Base-by-base conservation (phyloP, 2,329 filamentous ascomycete genomes). In the Aspergillus carbonarius region DNA sequence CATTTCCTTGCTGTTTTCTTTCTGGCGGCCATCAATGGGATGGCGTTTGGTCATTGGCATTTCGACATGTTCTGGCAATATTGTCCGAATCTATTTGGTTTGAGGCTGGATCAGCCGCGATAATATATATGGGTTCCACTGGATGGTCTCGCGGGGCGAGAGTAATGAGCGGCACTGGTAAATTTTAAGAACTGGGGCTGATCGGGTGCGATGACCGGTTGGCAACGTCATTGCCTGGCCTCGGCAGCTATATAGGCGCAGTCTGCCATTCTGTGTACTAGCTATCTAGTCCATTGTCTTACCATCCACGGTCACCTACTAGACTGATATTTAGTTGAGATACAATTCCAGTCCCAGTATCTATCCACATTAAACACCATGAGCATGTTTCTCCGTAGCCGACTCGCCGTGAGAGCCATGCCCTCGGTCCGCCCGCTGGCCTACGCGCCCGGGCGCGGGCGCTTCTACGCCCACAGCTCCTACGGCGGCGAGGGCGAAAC, bases 391-490 rank as follows among this genome's bases (percentile, higher is more conserved):
- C 34, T 55, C 30, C 53, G 53, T 46, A 37, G 10, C 48, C 39
- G 51, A 30, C 25, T 44, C 18, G 15, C 53, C 9, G 44, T 55
- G 18, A 27, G 50, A 35, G 49, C 27, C 35, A 52, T 39, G 30
- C 55, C 54, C 51, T 48, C 42, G 34, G 40, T 20, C 57, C 18
- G 18, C 39, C 51, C n/a, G 30, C 7, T 32, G 9, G n/a, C 40
- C 27, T 23, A 39, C 27, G 23, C 50, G 6, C 42, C 37, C 42
- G 32, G 30, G 20, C 47, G n/a, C 23, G 48, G 51, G 53, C 60
- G 63, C 42, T 27, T 51, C 7, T 65, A 68, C 60, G 53, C 59
- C 17, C 57, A 65, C n/a, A 64, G 66, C 46, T 61, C 62, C 9
- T 68, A 69, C 44, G 64, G 64, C 10, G 60, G 52, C 18, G 58